phyloP scores from a whole-genome alignment of 495 filamentous ascomycete species.

The Gamarada debralockiae region DNA sequence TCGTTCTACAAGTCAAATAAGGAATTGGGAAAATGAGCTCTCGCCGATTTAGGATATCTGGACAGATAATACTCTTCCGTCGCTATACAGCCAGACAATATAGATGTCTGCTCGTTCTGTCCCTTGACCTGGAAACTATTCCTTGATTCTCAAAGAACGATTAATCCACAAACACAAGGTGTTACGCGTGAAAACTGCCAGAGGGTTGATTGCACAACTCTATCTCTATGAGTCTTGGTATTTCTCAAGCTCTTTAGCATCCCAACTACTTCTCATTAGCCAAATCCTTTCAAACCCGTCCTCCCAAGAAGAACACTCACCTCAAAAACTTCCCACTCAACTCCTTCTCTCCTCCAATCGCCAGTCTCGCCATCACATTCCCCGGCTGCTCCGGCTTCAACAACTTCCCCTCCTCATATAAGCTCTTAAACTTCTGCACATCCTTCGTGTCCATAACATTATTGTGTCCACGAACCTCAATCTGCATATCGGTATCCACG shows the following conservation, averaged over 20 bases:
- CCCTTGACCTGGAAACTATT: too few relatives aligned
- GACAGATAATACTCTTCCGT: too few relatives aligned
- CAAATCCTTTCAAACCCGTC: not conserved
- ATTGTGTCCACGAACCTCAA: constrained; percentile 69
- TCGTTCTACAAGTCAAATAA: too few relatives aligned
- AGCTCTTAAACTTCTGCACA: constrained; percentile 62
- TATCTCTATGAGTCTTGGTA: constrained; percentile 48
- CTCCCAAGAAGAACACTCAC: constrained; percentile 38
- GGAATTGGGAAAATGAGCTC: too few relatives aligned
- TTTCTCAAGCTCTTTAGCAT: constrained; percentile 55
- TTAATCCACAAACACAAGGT: too few relatives aligned
- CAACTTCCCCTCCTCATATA: constrained; percentile 64
- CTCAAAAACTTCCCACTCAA: constrained; percentile 72
- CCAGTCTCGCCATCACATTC: constrained; percentile 78
- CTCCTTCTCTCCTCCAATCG: constrained; percentile 48
- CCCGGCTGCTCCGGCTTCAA: constrained; percentile 82
- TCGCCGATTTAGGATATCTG: too few relatives aligned
- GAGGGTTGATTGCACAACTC: not conserved
- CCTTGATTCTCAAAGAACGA: too few relatives aligned
- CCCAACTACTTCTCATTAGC: constrained; percentile 62
- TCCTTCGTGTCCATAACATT: constrained; percentile 60
- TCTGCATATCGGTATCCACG: constrained; percentile 93
- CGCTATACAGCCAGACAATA: too few relatives aligned
- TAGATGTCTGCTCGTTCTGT: too few relatives aligned
- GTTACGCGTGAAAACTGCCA: not conserved